Base-by-base conservation (phyloP, 1,139 yeast genomes). In the Protomyces inouyei region DNA sequence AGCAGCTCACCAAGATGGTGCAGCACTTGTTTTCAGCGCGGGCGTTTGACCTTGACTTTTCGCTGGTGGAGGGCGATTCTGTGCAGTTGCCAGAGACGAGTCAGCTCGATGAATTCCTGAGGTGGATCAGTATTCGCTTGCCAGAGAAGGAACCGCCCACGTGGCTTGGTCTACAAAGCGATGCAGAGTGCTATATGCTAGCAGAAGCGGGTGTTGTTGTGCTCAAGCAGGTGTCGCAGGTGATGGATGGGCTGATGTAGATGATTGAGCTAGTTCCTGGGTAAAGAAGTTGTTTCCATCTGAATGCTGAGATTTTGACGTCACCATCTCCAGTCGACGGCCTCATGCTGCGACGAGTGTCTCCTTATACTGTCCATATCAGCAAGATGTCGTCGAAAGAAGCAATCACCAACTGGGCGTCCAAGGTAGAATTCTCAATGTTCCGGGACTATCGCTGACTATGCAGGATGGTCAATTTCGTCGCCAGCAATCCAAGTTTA, bases 71-170 rank as follows among this genome's bases (percentile, higher is more conserved):
- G 1, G 71, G 70, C 0, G 68, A 68, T 6, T 61, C 64, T 1
- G 69, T 84, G 51, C 46, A 28, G 1, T 73, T 77, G 12, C 92
- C 93, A 0, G 86, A 84, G 51, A 82, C 82, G 0, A 74, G 77
- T 21, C 70, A 75, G 0, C 52, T 70, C 0, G 76, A 72, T 0
- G 78, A 73, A n/a, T 80, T 82, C 67, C 55, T 65, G 3, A 66
- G 71, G 2, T 88, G 95, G 95, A 78, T 86, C 10, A 16, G 12
- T 12, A 68, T 73, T 0, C 64, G 69, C 0, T 73, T 88, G 61
- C 93, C 93, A 0, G 83, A 79, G n/a, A 70, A 77, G 12, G 82
- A 83, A 52, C 86, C 90, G 0, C 78, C 86, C 37, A 73, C 77
- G 1, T 88, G 95, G 93, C 73, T 87, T 18, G 87, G 85, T 0